Evolutionary conservation across 768 basidiomycete species (phyloP).

Genomic region (Lactarius quietus): DNA sequence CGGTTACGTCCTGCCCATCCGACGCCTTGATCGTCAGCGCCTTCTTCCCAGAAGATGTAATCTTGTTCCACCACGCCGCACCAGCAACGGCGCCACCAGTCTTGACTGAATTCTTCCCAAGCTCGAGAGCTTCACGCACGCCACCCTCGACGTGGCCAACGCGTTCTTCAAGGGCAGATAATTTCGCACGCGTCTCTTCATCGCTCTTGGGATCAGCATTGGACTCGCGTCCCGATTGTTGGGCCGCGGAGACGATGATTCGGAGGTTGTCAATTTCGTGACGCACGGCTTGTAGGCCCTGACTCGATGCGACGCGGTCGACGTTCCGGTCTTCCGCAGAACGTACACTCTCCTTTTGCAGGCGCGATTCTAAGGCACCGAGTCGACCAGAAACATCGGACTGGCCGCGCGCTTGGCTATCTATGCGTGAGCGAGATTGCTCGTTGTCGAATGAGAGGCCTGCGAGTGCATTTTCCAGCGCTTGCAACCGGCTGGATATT

Average conservation of each 20-base stretch:
- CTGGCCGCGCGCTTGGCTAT: constrained; percentile 48
- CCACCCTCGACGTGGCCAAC: constrained; percentile 57
- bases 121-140: constrained; percentile 69
- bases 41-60: constrained; percentile 39
- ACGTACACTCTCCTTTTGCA: constrained; percentile 45
- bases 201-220: constrained; percentile 36
- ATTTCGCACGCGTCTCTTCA: constrained; percentile 52
- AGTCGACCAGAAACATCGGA: constrained; percentile 54
- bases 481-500: constrained; percentile 55
- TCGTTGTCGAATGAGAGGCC: constrained; percentile 55
- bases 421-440: constrained; percentile 46
- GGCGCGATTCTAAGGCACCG: constrained; percentile 51
- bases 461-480: constrained; percentile 60
- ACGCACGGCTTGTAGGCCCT: constrained; percentile 28
- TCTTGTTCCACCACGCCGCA: constrained; percentile 69
- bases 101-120: constrained; percentile 48
- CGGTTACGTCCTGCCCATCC: constrained; percentile 71
- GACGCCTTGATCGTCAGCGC: constrained; percentile 61
- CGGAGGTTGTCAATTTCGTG: constrained; percentile 25
- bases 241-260: constrained; percentile 35
- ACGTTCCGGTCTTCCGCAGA: constrained; percentile 53
- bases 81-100: constrained; percentile 35
- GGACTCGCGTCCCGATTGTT: constrained; percentile 12
- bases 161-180: constrained; percentile 59
- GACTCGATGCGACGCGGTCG: constrained; percentile 35